Conservation (phyloP, 495 filamentous ascomycete genomes). For the Tirmania nivea region DNA sequence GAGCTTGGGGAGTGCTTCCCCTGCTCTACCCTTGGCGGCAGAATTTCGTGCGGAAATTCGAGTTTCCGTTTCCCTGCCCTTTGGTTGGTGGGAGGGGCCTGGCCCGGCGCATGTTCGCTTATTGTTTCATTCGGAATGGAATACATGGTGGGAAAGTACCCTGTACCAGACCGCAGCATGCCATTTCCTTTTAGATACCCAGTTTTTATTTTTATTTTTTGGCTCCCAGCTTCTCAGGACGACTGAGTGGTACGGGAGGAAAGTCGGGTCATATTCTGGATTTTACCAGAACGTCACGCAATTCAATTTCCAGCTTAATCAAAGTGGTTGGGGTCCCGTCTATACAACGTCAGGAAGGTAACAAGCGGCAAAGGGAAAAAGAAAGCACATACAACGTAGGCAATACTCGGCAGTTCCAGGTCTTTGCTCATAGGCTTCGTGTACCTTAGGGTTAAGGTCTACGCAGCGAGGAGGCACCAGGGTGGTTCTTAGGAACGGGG, state of each 20-base stretch:
- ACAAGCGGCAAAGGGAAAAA: not conserved
- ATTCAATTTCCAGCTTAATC: constrained; percentile 16
- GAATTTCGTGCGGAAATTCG: constrained; percentile 9
- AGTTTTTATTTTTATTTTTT: too few species aligned
- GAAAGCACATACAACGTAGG: not conserved
- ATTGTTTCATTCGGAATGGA: too few species aligned
- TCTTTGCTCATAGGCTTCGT: too few species aligned
- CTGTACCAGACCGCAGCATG: too few species aligned
- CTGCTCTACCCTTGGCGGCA: constrained; percentile 8
- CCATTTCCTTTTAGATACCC: too few species aligned
- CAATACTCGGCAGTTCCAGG: too few species aligned
- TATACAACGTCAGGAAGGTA: constrained; percentile 7
- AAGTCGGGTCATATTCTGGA: constrained; percentile 1
- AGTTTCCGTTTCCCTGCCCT: constrained; percentile 1
- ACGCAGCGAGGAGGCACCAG: too few species aligned
- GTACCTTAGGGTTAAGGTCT: too few species aligned
- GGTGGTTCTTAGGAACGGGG: too few species aligned
- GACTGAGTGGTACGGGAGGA: not conserved
- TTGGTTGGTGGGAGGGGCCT: constrained; percentile 18
- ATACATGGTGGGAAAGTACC: too few species aligned
- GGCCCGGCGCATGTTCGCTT: not conserved
- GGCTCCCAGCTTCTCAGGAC: not conserved
- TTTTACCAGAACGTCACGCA: constrained; percentile 18
- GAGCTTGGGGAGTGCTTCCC: constrained; percentile 7
- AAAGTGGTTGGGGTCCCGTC: constrained; percentile 6